Evolutionary conservation across 306 rosid species (phyloP).

Genomic region (Trifolium fragiferum): DNA sequence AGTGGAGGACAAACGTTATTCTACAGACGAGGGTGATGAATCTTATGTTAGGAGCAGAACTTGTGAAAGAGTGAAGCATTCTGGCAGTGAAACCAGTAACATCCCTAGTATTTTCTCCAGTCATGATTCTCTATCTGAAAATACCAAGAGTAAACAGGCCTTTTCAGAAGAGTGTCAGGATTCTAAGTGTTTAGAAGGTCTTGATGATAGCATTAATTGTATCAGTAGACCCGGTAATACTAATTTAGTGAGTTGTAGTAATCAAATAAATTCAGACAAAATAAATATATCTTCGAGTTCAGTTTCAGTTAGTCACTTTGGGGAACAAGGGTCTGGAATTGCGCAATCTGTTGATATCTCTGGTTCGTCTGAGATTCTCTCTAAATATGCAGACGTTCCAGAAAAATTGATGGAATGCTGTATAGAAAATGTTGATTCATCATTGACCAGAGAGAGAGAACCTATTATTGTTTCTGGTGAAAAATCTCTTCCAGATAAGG

Average conservation of each 20-base stretch:
- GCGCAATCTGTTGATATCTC: constrained; percentile 48
- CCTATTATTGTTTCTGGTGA: constrained; percentile 46
- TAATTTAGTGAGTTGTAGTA: constrained; percentile 45
- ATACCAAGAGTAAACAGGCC: constrained; percentile 60
- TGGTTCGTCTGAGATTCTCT: constrained; percentile 48
- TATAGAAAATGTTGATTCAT: constrained; percentile 33
- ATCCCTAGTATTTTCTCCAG: constrained; percentile 48
- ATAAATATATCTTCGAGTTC: constrained; percentile 50
- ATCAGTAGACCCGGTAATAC: constrained; percentile 62
- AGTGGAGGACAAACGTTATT: constrained; percentile 57
- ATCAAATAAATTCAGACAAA: constrained; percentile 52
- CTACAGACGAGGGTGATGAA: constrained; percentile 53
- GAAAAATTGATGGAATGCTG: constrained; percentile 41
- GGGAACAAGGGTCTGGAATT: constrained; percentile 55
- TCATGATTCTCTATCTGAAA: constrained; percentile 75
- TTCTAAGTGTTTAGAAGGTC: constrained; percentile 59
- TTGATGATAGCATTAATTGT: constrained; percentile 64
- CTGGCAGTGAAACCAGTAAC: constrained; percentile 66
- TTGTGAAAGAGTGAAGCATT: constrained; percentile 55
- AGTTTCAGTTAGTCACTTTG: constrained; percentile 59
- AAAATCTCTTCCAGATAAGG: constrained; percentile 43
- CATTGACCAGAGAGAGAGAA: constrained; percentile 42
- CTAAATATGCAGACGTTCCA: constrained; percentile 50
- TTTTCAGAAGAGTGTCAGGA: constrained; percentile 47
- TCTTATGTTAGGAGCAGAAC: constrained; percentile 58